A percentile compares a stretch with the other conserved stretches of the same genome.
phyloP scores from a whole-genome alignment of 1,284 basidiomycete genomes.

The Cronartium ribicola region DNA sequence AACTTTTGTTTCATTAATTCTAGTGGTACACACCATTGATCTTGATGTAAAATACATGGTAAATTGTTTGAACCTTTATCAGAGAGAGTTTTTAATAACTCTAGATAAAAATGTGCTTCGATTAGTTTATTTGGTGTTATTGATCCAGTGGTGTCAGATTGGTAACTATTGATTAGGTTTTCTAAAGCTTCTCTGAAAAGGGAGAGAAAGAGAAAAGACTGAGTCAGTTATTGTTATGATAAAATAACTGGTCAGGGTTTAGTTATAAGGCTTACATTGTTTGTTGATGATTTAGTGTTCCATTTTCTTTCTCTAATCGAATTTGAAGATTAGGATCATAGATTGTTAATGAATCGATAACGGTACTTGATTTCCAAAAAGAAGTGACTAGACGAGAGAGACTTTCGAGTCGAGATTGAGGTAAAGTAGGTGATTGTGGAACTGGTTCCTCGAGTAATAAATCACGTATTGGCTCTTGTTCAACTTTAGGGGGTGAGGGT shows the following conservation, averaged over 20 bases:
- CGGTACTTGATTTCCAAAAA: slow-evolving; percentile 39
- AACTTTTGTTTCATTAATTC: slow-evolving; percentile 19
- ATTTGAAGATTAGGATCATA: slow-evolving; percentile 6
- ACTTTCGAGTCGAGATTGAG: slow-evolving; percentile 22
- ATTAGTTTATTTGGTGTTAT: slow-evolving; percentile 37
- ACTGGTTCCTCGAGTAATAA: neutral
- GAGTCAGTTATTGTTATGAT: neutral
- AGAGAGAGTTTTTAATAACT: slow-evolving; percentile 15
- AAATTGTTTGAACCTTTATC: neutral
- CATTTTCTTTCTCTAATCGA: neutral
- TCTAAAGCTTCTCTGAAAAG: slow-evolving; percentile 17
- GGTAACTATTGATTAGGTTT: slow-evolving; percentile 12
- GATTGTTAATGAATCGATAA: slow-evolving; percentile 10
- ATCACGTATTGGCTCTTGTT: neutral
- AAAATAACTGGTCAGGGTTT: neutral
- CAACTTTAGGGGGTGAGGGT: neutral
- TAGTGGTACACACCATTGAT: slow-evolving; percentile 31
- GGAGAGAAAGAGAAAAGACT: neutral
- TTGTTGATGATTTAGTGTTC: slow-evolving; percentile 13
- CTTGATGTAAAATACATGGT: slow-evolving; percentile 14
- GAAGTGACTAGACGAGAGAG: slow-evolving; percentile 19
- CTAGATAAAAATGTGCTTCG: slow-evolving; percentile 36
- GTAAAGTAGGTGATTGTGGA: neutral
- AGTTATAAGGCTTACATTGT: slow-evolving; percentile 15
- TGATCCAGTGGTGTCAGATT: neutral